phyloP scores from a whole-genome alignment of 441 rosid genomes.

The Erodium trifolium region DNA sequence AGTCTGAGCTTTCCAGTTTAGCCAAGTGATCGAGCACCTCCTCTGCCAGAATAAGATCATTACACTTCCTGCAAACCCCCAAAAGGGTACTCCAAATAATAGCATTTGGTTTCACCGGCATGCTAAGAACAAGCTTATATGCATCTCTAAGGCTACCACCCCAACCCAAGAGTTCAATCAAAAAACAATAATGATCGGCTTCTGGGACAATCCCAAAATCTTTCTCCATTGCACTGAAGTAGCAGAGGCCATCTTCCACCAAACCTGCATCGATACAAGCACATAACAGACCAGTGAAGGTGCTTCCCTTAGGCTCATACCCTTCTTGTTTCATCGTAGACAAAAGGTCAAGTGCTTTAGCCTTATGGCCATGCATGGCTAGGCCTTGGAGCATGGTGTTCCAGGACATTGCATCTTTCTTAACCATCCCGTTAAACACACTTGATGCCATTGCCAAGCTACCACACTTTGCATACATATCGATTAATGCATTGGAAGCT shows the following conservation, averaged over 20 bases:
- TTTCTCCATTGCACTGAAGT: conserved; percentile 55
- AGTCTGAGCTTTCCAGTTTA: conserved; percentile 38
- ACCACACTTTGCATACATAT: conserved; percentile 85
- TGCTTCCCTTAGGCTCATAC: conserved; percentile 49
- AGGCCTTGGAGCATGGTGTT: conserved; percentile 72
- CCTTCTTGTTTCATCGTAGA: conserved; percentile 58
- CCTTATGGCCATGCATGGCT: conserved; percentile 63
- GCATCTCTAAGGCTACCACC: conserved; percentile 65
- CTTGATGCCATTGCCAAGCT: conserved; percentile 43
- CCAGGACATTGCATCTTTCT: conserved; percentile 69
- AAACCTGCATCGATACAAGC: conserved; percentile 75
- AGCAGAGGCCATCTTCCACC: conserved; percentile 48
- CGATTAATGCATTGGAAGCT: conserved; percentile 61
- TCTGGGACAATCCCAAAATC: conserved; percentile 48
- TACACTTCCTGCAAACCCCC: conserved; percentile 62
- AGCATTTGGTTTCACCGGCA: conserved; percentile 68
- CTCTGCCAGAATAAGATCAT: conserved; percentile 45
- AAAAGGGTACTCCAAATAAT: conserved; percentile 75
- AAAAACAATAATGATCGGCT: conserved; percentile 78
- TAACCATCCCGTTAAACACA: conserved; percentile 44
- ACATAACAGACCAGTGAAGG: conserved; percentile 60
- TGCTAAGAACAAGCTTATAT: conserved; percentile 41
- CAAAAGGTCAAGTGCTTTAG: conserved; percentile 53
- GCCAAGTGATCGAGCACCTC: conserved; percentile 34
- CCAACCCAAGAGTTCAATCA: conserved; percentile 72